phyloP scores from a whole-genome alignment of 139 green algal genomes.

The Yamagishiella unicocca region DNA sequence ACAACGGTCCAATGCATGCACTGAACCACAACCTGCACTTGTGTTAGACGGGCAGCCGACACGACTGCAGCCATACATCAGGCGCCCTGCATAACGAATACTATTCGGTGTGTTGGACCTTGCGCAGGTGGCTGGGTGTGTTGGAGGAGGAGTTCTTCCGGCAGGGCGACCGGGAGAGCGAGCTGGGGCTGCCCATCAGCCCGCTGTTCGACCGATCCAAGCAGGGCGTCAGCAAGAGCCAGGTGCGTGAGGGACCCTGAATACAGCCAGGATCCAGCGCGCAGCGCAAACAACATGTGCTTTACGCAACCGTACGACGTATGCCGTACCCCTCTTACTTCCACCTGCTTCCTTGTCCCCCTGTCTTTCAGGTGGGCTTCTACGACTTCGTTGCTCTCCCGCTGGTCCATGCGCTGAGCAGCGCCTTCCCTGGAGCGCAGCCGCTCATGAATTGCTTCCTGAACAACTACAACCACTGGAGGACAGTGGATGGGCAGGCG shows the following conservation, averaged over 20 bases:
- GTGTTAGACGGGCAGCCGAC: too few relatives aligned
- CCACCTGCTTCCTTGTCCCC: too few relatives aligned
- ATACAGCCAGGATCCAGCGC: neutral
- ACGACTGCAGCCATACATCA: too few relatives aligned
- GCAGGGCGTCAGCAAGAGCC: conserved; percentile 52
- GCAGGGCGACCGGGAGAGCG: conserved; percentile 54
- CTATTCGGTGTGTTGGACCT: conserved; percentile 50
- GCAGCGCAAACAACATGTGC: neutral
- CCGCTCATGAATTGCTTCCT: conserved; percentile 34
- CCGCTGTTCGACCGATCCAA: conserved; percentile 58
- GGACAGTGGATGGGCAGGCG: conserved; percentile 6
- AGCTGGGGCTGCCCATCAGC: conserved; percentile 53
- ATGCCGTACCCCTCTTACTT: too few relatives aligned
- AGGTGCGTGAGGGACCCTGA: too few relatives aligned
- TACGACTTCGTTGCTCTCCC: conserved; percentile 42
- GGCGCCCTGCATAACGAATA: too few relatives aligned
- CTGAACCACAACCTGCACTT: too few relatives aligned
- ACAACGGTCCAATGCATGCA: too few relatives aligned
- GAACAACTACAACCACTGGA: conserved; percentile 37
- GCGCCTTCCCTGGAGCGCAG: conserved; percentile 29
- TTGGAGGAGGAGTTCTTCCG: conserved; percentile 53
- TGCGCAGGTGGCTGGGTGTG: conserved; percentile 2
- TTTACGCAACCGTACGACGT: too few relatives aligned
- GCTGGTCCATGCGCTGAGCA: conserved; percentile 22
- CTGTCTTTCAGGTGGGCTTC: too few relatives aligned